These are phyloP conservation scores for Epichloe gansuensis DNA, from an alignment of 2,329 filamentous ascomycete species.

Conservation along the genomic window DNA sequence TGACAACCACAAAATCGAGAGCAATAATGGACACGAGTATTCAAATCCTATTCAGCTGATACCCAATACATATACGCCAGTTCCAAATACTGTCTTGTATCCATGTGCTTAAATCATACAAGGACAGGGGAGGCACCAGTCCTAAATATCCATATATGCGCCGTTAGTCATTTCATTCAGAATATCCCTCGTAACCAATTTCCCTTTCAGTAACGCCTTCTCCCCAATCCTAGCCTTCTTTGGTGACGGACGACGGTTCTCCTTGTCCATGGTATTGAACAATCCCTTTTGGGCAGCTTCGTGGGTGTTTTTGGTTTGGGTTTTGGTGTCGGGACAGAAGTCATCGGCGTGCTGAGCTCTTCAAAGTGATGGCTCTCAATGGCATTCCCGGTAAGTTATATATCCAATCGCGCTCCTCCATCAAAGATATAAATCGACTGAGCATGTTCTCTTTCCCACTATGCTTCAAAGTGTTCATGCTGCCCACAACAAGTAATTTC, in stretches of 20 bases:
- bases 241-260: slow-evolving; percentile 36
- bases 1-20: slow-evolving; percentile 7
- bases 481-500: slow-evolving; percentile 82
- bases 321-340: slow-evolving; percentile 9
- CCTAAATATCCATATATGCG: slow-evolving; percentile 17
- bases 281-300: slow-evolving; percentile 15
- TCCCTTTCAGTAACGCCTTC: slow-evolving; percentile 50
- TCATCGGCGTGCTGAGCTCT: slow-evolving; percentile 36
- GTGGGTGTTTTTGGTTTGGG: slow-evolving; percentile 14
- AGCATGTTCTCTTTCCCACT: slow-evolving; percentile 66
- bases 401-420: slow-evolving; percentile 69
- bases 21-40: background rate
- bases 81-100: background rate
- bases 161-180: slow-evolving; percentile 55
- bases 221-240: slow-evolving; percentile 47
- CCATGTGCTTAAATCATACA: background rate
- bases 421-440: slow-evolving; percentile 60
- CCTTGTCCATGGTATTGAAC: slow-evolving; percentile 23
- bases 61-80: slow-evolving; percentile 8
- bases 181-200: slow-evolving; percentile 62
- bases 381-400: slow-evolving; percentile 57
- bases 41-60: slow-evolving; percentile 5
- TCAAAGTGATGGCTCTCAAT: slow-evolving; percentile 58
- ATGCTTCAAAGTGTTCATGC: slow-evolving; percentile 63
- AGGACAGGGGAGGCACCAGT: background rate